These are phyloP conservation scores for Cladosporium colombiae DNA, from an alignment of 2,329 filamentous ascomycete species.

Conservation along the genomic window DNA sequence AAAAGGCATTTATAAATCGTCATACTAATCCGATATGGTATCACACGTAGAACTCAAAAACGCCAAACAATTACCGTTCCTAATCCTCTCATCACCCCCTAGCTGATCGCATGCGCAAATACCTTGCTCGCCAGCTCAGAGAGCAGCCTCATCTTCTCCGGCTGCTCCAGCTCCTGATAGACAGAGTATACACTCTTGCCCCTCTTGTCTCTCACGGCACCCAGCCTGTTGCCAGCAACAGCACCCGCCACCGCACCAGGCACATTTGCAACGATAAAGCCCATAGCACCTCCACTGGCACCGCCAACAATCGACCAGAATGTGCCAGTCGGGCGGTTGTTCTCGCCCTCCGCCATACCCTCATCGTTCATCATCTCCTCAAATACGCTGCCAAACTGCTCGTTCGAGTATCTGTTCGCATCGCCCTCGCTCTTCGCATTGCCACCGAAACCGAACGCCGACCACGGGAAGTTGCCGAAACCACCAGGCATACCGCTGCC, in stretches of 20 bases:
- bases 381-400: conserved; percentile 76
- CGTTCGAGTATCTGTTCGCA: conserved; percentile 58
- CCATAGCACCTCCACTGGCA: conserved; percentile 82
- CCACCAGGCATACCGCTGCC: conserved; percentile 44
- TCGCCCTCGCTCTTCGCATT: conserved; percentile 48
- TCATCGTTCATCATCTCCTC: conserved; percentile 57
- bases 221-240: conserved; percentile 89
- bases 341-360: conserved; percentile 69
- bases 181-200: conserved; percentile 95
- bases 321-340: conserved; percentile 62
- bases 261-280: conserved; percentile 93
- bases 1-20: neutral
- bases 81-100: conserved; percentile 33
- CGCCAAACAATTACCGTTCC: neutral
- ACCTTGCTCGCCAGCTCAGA: conserved; percentile 84
- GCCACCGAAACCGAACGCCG: conserved; percentile 63
- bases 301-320: conserved; percentile 90
- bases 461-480: conserved; percentile 77
- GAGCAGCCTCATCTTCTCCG: conserved; percentile 76
- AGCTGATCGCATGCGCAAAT: conserved; percentile 74
- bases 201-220: conserved; percentile 82
- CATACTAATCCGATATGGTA: conserved; percentile 13
- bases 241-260: conserved; percentile 86
- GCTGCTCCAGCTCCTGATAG: conserved; percentile 83
- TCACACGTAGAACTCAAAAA: neutral